Conservation (phyloP, 2,329 filamentous ascomycete species). For the Fusarium bactridioides region DNA sequence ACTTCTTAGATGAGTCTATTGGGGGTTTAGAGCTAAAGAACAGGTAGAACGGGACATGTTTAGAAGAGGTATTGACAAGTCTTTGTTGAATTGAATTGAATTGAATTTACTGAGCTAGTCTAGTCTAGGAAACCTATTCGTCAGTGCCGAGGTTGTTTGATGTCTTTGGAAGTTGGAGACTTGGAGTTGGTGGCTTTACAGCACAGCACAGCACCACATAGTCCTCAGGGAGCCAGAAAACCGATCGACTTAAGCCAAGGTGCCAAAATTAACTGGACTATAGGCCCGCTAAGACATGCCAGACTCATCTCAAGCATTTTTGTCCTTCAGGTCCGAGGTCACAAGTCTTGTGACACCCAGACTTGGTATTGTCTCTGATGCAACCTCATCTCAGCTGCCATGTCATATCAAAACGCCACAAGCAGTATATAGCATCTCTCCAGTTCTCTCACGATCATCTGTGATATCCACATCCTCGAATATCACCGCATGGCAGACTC, state of each 20-base stretch:
- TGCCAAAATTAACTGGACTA: neutral
- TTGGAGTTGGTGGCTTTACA: neutral
- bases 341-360: neutral
- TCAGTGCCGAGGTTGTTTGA: neutral
- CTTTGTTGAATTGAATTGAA: neutral
- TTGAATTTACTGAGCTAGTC: neutral
- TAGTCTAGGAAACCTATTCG: neutral
- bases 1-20: conserved; percentile 29
- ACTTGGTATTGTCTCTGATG: neutral
- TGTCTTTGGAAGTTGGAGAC: neutral
- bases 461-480: neutral
- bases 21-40: neutral
- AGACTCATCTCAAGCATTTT: neutral
- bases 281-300: neutral
- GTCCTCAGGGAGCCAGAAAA: neutral
- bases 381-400: neutral
- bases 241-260: neutral
- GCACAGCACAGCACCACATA: neutral
- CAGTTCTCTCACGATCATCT: neutral
- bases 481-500: neutral
- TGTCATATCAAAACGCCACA: neutral
- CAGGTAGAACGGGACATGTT: neutral
- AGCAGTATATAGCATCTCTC: neutral
- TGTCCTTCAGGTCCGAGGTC: neutral
- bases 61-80: neutral